Percentiles rank a stretch among this genome's conserved stretches.
These are phyloP conservation scores for Euptelea pleiosperma DNA, from an alignment of 164 flowering plant species.

Conservation along the genomic window DNA sequence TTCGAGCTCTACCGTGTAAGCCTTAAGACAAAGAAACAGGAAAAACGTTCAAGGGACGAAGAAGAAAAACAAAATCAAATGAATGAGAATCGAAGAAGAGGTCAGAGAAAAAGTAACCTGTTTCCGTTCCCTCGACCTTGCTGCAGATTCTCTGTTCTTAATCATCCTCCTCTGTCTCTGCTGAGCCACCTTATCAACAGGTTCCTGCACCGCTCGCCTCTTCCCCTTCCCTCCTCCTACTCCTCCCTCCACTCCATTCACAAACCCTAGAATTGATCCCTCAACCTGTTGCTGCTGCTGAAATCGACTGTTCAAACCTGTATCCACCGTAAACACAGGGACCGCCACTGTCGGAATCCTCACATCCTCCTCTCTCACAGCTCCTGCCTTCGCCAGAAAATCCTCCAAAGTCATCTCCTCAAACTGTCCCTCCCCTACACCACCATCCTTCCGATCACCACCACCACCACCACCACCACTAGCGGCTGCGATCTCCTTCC, in stretches of 20 bases:
- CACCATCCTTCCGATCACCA: conserved; percentile 7
- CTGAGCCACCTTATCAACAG: conserved; percentile 59
- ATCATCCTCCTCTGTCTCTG: conserved; percentile 82
- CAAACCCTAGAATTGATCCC: conserved; percentile 41
- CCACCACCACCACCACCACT: conserved; percentile 10
- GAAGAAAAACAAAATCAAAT: background rate
- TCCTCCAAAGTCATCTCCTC: conserved; percentile 76
- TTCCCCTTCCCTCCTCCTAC: conserved; percentile 35
- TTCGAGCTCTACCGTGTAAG: conserved; percentile 73
- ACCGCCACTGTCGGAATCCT: conserved; percentile 32
- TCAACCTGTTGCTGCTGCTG: conserved; percentile 21
- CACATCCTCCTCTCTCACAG: conserved; percentile 38
- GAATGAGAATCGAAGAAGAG: background rate
- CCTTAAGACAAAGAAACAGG: conserved; percentile 33
- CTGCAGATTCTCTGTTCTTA: conserved; percentile 77
- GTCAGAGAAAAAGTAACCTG: conserved; percentile 33
- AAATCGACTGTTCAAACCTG: conserved; percentile 21
- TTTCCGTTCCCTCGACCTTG: conserved; percentile 73
- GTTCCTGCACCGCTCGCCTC: conserved; percentile 37
- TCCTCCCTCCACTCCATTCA: conserved; percentile 39
- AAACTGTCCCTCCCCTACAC: conserved; percentile 27
- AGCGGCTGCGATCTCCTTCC: conserved; percentile 49
- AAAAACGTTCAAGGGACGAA: background rate
- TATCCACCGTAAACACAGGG: conserved; percentile 38
- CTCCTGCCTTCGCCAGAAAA: conserved; percentile 53